Evolutionary conservation across 257 asterid genomes (phyloP).

Genomic region (Eucommia ulmoides): DNA sequence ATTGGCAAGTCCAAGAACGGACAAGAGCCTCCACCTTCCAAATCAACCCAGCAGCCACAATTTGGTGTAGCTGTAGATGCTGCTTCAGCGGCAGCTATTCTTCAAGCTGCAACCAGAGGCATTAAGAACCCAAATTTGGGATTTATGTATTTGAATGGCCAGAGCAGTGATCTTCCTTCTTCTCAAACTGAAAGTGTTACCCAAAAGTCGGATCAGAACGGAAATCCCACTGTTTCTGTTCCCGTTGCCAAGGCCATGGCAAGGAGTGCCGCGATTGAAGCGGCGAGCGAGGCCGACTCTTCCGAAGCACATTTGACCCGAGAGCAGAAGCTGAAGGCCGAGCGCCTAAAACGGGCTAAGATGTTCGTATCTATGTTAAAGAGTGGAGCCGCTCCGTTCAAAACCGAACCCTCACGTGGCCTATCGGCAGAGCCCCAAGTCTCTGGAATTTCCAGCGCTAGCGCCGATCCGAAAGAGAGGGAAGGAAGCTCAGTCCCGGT

Average conservation of each 20-base stretch:
- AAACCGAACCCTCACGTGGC: constrained; percentile 35
- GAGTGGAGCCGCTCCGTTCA: constrained; percentile 40
- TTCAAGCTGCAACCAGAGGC: constrained; percentile 86
- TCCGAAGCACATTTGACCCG: constrained; percentile 37
- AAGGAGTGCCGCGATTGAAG: constrained; percentile 18
- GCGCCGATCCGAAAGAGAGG: constrained; percentile 22
- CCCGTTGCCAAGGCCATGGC: constrained; percentile 10
- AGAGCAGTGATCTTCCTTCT: constrained; percentile 13
- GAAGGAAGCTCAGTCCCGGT: constrained; percentile 36
- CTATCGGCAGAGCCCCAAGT: constrained; percentile 53
- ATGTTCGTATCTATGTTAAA: constrained; percentile 78
- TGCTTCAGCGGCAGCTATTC: constrained; percentile 77
- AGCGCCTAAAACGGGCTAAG: constrained; percentile 81
- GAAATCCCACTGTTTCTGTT: constrained; percentile 5
- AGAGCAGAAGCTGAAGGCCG: constrained; percentile 83
- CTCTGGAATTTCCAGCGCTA: constrained; percentile 22
- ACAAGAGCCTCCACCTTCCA: constrained; percentile 28
- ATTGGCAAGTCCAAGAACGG: constrained; percentile 77
- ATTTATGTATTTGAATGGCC: constrained; percentile 18
- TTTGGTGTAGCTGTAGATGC: constrained; percentile 50
- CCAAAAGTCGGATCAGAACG: constrained; percentile 16
- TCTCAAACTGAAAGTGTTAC: constrained; percentile 3
- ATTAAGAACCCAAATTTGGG: constrained; percentile 38
- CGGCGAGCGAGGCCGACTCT: constrained; percentile 24
- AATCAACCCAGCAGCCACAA: constrained; percentile 32